Percentiles rank a stretch among this genome's conserved stretches.
Conservation (phyloP, 768 basidiomycete genomes). For the Xerocomellus intermedius region DNA sequence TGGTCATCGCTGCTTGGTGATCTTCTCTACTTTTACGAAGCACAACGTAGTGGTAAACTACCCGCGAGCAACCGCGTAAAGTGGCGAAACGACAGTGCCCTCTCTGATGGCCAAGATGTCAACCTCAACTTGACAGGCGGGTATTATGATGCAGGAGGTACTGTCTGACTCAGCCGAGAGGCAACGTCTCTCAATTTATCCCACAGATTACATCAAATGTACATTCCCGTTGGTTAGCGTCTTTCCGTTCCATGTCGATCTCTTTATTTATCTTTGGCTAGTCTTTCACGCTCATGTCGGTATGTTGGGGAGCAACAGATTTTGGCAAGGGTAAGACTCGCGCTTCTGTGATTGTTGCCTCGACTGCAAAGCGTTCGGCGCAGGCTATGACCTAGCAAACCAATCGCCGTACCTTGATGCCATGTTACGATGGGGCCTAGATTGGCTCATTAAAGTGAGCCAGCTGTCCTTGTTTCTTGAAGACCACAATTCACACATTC, state of each 20-base stretch:
- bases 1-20: slow-evolving; percentile 84
- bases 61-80: slow-evolving; percentile 66
- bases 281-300: slow-evolving; percentile 81
- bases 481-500: not conserved
- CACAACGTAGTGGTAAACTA: slow-evolving; percentile 79
- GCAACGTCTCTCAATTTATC: not conserved
- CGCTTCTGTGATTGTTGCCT: not conserved
- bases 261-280: slow-evolving; percentile 26
- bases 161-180: slow-evolving; percentile 13
- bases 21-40: slow-evolving; percentile 87
- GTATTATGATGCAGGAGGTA: slow-evolving; percentile 92
- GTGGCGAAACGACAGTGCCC: slow-evolving; percentile 84
- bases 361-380: not conserved
- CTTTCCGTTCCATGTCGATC: not conserved
- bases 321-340: slow-evolving; percentile 63
- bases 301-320: slow-evolving; percentile 89
- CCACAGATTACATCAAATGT: slow-evolving; percentile 80
- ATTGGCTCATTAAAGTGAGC: slow-evolving; percentile 86
- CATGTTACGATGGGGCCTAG: slow-evolving; percentile 86
- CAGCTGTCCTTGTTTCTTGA: not conserved
- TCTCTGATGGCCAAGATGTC: slow-evolving; percentile 74
- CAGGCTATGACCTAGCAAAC: slow-evolving; percentile 80
- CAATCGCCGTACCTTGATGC: slow-evolving; percentile 91
- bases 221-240: slow-evolving; percentile 74
- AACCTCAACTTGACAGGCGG: slow-evolving; percentile 80